Evolutionary conservation across 495 filamentous ascomycete species (phyloP), one percentile per base, ranked within the genome.

Genomic region (Entonaema liquescens): DNA sequence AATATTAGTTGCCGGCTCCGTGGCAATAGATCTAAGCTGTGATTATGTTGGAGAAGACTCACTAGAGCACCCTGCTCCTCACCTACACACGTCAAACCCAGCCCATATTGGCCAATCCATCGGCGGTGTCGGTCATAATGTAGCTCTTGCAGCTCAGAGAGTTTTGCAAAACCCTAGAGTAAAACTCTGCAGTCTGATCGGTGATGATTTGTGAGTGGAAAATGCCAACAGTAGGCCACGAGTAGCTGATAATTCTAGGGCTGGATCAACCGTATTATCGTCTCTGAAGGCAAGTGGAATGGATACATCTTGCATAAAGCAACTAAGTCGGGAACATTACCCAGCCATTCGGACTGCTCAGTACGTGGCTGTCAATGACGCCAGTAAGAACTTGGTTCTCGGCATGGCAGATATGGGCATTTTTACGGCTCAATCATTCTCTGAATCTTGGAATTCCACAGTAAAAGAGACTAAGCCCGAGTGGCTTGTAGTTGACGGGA

Each of bases 321-420:
- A 85, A 21, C 76, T 92, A 7, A 79, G 82, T 9, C 76, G 73
- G 62, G 76, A 83, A 19, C 78, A 83, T 15, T 82, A 84, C 6
- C 79, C 83, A 8, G 80, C 84, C 0, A 77, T 78, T 40, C 83
- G 89, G 26, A 99, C 95, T 2, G 92, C 94, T 5, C 93, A 97
- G 76, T 99, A 99, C 75, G 87, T 98, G 2, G 90, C 94, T 17
- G 82, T 98, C 72, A 99, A 98, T 78, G 92, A 95, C 75, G 81
- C 80, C 1, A 86, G 90, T 26, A 95, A 94, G 72, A 89, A 93
- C 62, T 86, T 99, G 9, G 83, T 92, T 2, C 75, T 97, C 49
- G 94, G 93, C 57, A 96, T 97, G 91, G 93, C 95, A 17, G 95
- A 99, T 76, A 97, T 98, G 93, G 83, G 81, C 56, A 95, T 99